Percentiles rank a stretch among this genome's conserved stretches.
phyloP scores from a whole-genome alignment of 495 filamentous ascomycete genomes.

The Hypomontagnella submonticulosa region DNA sequence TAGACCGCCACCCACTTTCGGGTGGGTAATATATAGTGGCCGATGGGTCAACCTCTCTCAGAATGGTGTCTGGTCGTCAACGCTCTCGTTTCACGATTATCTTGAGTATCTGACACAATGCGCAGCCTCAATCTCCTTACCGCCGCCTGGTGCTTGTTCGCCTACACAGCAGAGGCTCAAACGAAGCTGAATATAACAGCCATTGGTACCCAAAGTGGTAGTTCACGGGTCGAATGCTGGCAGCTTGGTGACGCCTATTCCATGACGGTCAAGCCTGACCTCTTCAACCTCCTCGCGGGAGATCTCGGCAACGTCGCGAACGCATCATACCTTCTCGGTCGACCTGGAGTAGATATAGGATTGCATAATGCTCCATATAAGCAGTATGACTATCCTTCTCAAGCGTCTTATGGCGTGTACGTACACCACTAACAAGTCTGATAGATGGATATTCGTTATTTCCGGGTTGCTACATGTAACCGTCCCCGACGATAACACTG shows the following conservation, averaged over 20 bases:
- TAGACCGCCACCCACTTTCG: no score
- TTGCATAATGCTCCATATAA: slow-evolving; percentile 60
- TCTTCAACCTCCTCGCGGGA: slow-evolving; percentile 47
- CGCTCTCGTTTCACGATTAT: background rate
- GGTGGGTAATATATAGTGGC: no score
- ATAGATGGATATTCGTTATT: slow-evolving; percentile 61
- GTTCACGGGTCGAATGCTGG: slow-evolving; percentile 66
- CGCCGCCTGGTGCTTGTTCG: background rate
- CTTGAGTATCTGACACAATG: slow-evolving; percentile 7
- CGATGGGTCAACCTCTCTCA: no score
- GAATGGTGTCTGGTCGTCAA: background rate
- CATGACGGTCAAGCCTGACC: slow-evolving; percentile 52
- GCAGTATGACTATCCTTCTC: slow-evolving; percentile 53
- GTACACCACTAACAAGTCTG: background rate
- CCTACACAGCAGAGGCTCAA: slow-evolving; percentile 1
- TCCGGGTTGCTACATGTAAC: slow-evolving; percentile 60
- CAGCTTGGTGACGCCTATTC: slow-evolving; percentile 54
- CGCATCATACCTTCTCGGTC: slow-evolving; percentile 55
- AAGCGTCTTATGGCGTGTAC: background rate
- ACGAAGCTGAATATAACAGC: slow-evolving; percentile 41
- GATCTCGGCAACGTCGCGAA: slow-evolving; percentile 52
- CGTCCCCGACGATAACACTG: slow-evolving; percentile 54
- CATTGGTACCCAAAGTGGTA: slow-evolving; percentile 34
- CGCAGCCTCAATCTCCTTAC: background rate
- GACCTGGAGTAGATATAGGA: slow-evolving; percentile 57